Evolutionary conservation across 352 stramenopile genomes (phyloP).

Genomic region (Hyaloperonospora arabidopsidis): DNA sequence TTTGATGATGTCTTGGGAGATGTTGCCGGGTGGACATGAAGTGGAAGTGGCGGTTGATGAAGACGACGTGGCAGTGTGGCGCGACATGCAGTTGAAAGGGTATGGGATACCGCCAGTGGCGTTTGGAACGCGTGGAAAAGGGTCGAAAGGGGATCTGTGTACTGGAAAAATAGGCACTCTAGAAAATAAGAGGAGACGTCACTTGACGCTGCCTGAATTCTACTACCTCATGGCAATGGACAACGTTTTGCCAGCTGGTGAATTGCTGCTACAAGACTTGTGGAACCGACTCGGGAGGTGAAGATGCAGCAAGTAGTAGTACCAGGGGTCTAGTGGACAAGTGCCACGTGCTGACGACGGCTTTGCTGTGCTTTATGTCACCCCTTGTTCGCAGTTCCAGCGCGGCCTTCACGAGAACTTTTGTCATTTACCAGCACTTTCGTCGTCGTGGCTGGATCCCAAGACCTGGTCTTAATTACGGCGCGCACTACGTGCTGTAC

Average conservation of each 20-base stretch:
- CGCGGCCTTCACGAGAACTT: conserved; percentile 33
- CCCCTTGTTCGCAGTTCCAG: conserved; percentile 7
- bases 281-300: conserved; percentile 38
- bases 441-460: conserved; percentile 41
- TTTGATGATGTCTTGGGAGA: conserved; percentile 24
- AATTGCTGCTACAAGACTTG: conserved; percentile 12
- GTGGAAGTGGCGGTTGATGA: conserved; percentile 20
- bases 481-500: conserved; percentile 63
- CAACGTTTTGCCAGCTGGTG: conserved; percentile 16
- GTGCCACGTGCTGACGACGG: not conserved
- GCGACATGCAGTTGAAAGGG: conserved; percentile 11
- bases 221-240: conserved; percentile 39
- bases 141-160: not conserved
- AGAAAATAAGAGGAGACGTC: conserved; percentile 13
- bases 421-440: conserved; percentile 55
- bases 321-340: no score
- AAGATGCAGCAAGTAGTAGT: conserved; percentile 3
- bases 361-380: not conserved
- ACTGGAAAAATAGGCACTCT: not conserved
- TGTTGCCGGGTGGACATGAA: conserved; percentile 1
- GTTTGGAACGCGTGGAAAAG: conserved; percentile 1
- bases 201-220: conserved; percentile 39
- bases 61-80: conserved; percentile 15
- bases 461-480: conserved; percentile 65
- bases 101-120: conserved; percentile 12